phyloP scores from a whole-genome alignment of 73 alveolate species.

The Paramecium sonneborni region DNA sequence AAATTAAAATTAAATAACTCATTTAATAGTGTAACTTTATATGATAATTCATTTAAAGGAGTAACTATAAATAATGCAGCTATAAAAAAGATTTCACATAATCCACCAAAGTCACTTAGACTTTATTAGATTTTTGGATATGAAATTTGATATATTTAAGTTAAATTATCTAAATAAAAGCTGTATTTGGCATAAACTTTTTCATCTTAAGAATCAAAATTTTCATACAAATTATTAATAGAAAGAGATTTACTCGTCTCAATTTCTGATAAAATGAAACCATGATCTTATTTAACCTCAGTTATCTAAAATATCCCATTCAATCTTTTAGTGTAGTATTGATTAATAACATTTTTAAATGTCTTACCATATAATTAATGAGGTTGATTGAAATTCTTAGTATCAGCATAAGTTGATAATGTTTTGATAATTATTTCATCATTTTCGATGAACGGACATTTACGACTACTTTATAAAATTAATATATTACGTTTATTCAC shows the following conservation, averaged over 20 bases:
- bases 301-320: not conserved
- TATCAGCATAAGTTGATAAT: conserved; percentile 3
- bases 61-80: not conserved
- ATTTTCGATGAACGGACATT: not conserved
- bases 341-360: not conserved
- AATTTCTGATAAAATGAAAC: not conserved
- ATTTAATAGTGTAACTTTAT: not conserved
- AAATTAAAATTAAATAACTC: conserved; percentile 16
- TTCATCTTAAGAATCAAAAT: conserved; percentile 23
- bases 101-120: conserved; percentile 12
- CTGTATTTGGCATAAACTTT: not conserved
- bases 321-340: not conserved
- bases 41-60: not conserved
- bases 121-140: not conserved
- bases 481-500: conserved; percentile 11
- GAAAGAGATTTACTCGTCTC: not conserved
- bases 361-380: conserved; percentile 25
- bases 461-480: not conserved
- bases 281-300: conserved; percentile 3
- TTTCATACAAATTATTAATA: not conserved
- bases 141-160: not conserved
- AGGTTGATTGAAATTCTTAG: not conserved
- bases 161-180: conserved; percentile 2
- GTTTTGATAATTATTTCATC: not conserved
- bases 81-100: not conserved